Conservation (phyloP, 108 stramenopile species). For the Skeletonema potamos region DNA sequence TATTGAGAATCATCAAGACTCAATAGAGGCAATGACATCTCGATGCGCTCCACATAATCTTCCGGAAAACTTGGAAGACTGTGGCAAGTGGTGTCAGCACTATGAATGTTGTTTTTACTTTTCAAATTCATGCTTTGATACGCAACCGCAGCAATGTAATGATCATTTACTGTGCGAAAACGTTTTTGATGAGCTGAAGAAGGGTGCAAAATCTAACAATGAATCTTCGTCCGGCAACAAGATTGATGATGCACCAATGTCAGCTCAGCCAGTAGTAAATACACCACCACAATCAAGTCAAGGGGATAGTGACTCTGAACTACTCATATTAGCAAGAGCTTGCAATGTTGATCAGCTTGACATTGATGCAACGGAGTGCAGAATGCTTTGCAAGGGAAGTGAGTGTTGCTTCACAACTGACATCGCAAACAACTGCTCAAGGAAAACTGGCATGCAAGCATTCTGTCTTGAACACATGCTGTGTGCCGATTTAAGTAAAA, state of each 20-base stretch:
- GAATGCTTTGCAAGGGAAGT: constrained; percentile 24
- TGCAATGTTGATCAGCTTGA: constrained; percentile 28
- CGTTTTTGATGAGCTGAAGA: constrained; percentile 6
- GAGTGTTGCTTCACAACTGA: constrained; percentile 25
- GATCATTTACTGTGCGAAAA: constrained; percentile 11
- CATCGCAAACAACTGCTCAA: constrained; percentile 5
- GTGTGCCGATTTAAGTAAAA: constrained; percentile 7
- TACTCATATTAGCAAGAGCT: constrained; percentile 18
- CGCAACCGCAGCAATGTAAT: background rate
- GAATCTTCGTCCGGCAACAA: background rate
- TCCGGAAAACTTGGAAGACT: background rate
- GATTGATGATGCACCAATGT: background rate
- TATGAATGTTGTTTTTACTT: constrained; percentile 24
- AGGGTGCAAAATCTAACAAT: background rate
- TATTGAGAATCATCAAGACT: too few relatives aligned
- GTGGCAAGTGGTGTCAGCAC: constrained; percentile 3
- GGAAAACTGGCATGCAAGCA: background rate
- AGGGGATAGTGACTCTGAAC: constrained; percentile 5
- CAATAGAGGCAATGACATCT: too few relatives aligned
- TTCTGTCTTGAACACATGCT: constrained; percentile 22
- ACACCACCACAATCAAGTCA: background rate
- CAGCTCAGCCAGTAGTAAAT: background rate
- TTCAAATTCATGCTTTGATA: background rate
- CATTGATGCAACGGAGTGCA: constrained; percentile 12
- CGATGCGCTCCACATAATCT: background rate